Conservation (phyloP, 108 stramenopile species). For the Nannochloropsis salina region DNA sequence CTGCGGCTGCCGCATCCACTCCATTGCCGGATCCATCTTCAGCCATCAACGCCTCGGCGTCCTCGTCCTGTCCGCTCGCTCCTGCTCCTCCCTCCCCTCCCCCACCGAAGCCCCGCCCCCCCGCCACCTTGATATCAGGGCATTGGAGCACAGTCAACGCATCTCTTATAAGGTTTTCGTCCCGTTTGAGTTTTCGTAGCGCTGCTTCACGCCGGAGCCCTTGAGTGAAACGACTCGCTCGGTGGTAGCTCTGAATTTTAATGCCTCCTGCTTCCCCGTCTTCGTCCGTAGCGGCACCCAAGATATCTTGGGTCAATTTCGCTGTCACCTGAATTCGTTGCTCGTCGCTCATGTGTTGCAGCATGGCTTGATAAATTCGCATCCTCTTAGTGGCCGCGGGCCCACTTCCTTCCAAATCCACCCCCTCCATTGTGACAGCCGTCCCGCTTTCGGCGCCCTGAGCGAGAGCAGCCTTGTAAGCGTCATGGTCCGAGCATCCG, state of each 20-base stretch:
- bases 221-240: conserved; percentile 9
- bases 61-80: conserved; percentile 17
- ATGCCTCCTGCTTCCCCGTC: conserved; percentile 53
- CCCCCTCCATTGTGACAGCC: conserved; percentile 39
- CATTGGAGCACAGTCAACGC: conserved; percentile 41
- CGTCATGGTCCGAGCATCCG: conserved; percentile 77
- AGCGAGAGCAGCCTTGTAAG: conserved; percentile 63
- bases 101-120: not conserved
- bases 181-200: conserved; percentile 18
- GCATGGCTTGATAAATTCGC: conserved; percentile 71
- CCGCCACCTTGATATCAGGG: conserved; percentile 46
- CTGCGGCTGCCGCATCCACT: conserved; percentile 54
- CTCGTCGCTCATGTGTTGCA: conserved; percentile 73
- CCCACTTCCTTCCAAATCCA: conserved; percentile 34
- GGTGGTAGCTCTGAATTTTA: conserved; percentile 6
- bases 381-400: conserved; percentile 45
- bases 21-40: not conserved
- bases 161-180: conserved; percentile 38
- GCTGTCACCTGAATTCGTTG: conserved; percentile 80
- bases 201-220: conserved; percentile 34
- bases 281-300: conserved; percentile 64
- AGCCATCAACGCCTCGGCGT: conserved; percentile 34
- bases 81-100: conserved; percentile 21
- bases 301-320: conserved; percentile 72
- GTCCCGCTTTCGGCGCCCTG: conserved; percentile 62